Conservation (phyloP, 1,284 basidiomycete species). For the Sporisorium scitamineum region DNA sequence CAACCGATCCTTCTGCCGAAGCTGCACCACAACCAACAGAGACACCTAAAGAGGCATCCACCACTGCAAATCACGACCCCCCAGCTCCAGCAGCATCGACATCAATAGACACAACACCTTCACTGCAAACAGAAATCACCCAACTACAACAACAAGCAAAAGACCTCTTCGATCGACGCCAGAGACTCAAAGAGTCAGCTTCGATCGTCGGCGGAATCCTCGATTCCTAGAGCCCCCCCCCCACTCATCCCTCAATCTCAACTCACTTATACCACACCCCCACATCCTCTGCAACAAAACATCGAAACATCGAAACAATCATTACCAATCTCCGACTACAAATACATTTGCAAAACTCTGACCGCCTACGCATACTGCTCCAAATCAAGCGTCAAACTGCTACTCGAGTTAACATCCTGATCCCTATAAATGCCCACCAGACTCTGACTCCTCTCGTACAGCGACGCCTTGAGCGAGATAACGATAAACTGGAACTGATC, state of each 20-base stretch:
- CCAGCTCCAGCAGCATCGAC: constrained; percentile 1
- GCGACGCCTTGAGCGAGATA: constrained; percentile 83
- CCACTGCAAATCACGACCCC: neutral
- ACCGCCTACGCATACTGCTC: constrained; percentile 61
- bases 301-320: neutral
- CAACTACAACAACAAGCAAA: constrained; percentile 28
- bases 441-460: constrained; percentile 91
- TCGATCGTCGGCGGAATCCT: constrained; percentile 38
- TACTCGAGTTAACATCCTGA: constrained; percentile 90
- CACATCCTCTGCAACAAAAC: neutral
- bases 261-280: neutral
- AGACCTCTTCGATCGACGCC: constrained; percentile 33
- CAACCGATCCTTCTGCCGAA: neutral
- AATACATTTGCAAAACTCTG: neutral
- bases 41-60: neutral
- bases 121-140: constrained; percentile 9
- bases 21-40: neutral
- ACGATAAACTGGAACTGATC: constrained; percentile 93
- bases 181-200: constrained; percentile 36
- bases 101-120: neutral
- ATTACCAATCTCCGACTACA: neutral
- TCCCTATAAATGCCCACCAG: constrained; percentile 94
- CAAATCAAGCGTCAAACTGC: constrained; percentile 88
- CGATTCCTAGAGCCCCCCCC: constrained; percentile 22
- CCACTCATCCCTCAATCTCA: too few species aligned